phyloP scores from a whole-genome alignment of 192 early-diverging fungal species.

The Paraglomus brasilianum region DNA sequence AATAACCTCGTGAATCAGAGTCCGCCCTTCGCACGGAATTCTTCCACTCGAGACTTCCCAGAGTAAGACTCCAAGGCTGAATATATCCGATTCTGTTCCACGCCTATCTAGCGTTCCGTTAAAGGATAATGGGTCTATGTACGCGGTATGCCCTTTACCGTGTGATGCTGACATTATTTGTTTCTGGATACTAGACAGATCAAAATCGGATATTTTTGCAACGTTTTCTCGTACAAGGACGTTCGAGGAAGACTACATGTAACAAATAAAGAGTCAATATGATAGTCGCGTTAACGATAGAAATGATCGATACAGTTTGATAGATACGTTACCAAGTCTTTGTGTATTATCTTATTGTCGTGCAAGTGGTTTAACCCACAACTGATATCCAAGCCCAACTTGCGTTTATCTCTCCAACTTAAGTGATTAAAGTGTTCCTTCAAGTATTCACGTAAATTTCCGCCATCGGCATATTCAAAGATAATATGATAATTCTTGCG shows the following conservation, averaged over 20 bases:
- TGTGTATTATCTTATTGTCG: background rate
- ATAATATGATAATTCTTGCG: background rate
- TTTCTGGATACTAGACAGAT: background rate
- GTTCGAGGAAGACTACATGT: background rate
- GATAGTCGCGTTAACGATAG: too few species aligned
- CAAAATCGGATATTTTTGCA: slow-evolving; percentile 23
- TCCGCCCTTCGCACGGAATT: background rate
- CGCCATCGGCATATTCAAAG: slow-evolving; percentile 1
- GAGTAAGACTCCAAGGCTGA: slow-evolving; percentile 17
- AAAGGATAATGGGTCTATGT: background rate
- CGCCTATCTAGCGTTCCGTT: too few species aligned
- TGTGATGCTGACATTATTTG: background rate
- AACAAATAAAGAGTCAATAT: background rate
- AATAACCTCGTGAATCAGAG: too few species aligned
- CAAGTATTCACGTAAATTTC: background rate
- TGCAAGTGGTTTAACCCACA: background rate
- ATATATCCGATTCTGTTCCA: background rate
- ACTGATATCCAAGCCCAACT: slow-evolving; percentile 4
- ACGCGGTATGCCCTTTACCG: background rate
- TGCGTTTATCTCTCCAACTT: background rate
- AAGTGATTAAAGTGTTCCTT: background rate
- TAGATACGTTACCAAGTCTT: background rate
- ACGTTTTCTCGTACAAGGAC: background rate
- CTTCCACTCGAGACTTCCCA: slow-evolving; percentile 20
- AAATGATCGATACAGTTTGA: too few species aligned